These are phyloP conservation scores for Ceratocystis eucalypticola DNA, from an alignment of 2,329 filamentous ascomycete genomes.

Conservation along the genomic window DNA sequence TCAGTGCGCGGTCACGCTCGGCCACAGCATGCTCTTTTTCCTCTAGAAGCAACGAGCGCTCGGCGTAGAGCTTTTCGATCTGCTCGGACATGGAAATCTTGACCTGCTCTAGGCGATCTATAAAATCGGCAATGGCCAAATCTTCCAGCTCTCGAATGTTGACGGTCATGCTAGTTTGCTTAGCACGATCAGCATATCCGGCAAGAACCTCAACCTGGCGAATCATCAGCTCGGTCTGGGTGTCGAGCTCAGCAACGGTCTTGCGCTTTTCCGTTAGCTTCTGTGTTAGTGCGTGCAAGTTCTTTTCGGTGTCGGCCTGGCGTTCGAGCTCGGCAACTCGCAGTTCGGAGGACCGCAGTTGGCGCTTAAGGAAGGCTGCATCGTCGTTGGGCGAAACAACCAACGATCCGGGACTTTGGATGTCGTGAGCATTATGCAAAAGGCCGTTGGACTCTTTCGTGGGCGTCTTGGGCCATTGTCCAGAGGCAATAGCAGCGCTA, in stretches of 20 bases:
- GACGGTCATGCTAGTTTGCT: slow-evolving; percentile 65
- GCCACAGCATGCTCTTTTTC: slow-evolving; percentile 71
- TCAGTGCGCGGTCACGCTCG: slow-evolving; percentile 81
- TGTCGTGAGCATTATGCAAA: slow-evolving; percentile 33
- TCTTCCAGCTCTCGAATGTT: slow-evolving; percentile 76
- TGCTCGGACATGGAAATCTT: slow-evolving; percentile 44
- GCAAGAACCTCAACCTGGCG: slow-evolving; percentile 81
- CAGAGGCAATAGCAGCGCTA: slow-evolving; percentile 40
- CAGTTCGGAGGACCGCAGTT: slow-evolving; percentile 69
- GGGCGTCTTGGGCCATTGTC: slow-evolving; percentile 58
- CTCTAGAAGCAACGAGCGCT: slow-evolving; percentile 69
- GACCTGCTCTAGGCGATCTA: slow-evolving; percentile 55
- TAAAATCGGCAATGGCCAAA: slow-evolving; percentile 79
- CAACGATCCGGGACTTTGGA: slow-evolving; percentile 58
- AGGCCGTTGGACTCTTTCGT: slow-evolving; percentile 39
- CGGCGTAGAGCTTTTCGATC: slow-evolving; percentile 49
- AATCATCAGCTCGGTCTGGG: slow-evolving; percentile 89
- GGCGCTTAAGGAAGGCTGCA: slow-evolving; percentile 52
- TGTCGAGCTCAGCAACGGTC: slow-evolving; percentile 86
- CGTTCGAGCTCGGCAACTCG: slow-evolving; percentile 74
- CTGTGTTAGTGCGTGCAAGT: slow-evolving; percentile 65
- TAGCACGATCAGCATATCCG: slow-evolving; percentile 74
- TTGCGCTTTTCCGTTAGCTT: slow-evolving; percentile 86
- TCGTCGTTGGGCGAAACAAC: slow-evolving; percentile 47
- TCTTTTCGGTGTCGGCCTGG: slow-evolving; percentile 54